These are phyloP conservation scores for Camillea tinctor DNA, from an alignment of 2,329 filamentous ascomycete species.

Conservation along the genomic window DNA sequence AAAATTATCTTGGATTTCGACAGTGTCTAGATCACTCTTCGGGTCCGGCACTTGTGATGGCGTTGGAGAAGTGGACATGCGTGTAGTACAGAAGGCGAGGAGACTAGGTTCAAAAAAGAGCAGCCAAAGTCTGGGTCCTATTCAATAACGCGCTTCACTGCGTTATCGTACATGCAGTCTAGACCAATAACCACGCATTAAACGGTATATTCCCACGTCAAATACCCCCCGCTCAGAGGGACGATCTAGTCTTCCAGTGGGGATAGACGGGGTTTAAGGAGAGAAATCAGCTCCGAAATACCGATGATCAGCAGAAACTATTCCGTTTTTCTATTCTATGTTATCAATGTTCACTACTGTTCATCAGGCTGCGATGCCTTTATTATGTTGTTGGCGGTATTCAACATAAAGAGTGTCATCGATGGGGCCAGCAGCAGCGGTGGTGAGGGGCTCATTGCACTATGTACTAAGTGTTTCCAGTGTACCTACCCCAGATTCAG, in stretches of 20 bases:
- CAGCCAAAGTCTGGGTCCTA: not conserved
- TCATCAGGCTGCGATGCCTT: too few species aligned
- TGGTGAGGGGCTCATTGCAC: too few species aligned
- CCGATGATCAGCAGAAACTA: too few species aligned
- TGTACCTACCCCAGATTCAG: too few species aligned
- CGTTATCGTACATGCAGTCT: not conserved
- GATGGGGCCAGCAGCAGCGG: too few species aligned
- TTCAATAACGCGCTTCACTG: not conserved
- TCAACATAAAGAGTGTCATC: too few species aligned
- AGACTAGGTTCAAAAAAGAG: not conserved
- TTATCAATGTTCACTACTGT: too few species aligned
- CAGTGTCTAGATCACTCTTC: not conserved
- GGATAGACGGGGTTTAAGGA: too few species aligned
- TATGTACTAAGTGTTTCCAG: too few species aligned
- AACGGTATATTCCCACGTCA: not conserved
- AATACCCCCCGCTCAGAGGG: not conserved
- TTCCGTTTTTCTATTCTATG: too few species aligned
- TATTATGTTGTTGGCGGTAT: too few species aligned
- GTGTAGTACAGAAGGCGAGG: not conserved
- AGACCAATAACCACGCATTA: not conserved
- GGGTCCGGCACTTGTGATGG: not conserved
- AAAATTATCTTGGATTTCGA: not conserved
- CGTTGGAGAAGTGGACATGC: not conserved
- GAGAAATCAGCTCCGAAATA: too few species aligned
- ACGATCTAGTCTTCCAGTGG: not conserved